A percentile compares a stretch with the other conserved stretches of the same genome.
Conservation (phyloP, 176 grass and related monocot species). For the Poa annua region DNA sequence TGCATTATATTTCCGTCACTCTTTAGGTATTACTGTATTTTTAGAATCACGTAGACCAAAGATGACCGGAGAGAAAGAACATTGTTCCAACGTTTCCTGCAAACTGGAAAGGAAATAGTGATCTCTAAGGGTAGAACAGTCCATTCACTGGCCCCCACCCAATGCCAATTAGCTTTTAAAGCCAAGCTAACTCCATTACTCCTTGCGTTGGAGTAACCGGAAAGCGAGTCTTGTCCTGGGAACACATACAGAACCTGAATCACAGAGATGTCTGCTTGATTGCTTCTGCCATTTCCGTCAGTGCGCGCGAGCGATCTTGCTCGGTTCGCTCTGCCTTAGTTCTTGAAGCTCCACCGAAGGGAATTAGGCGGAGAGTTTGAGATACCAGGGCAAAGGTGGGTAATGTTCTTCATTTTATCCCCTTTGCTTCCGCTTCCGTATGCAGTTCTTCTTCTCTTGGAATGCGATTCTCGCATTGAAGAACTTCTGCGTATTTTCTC, state of each 20-base stretch:
- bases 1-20: no score
- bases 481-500: background rate
- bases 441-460: background rate
- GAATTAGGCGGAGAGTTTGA: background rate
- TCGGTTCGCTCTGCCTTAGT: background rate
- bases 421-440: background rate
- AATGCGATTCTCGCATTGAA: background rate
- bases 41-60: no score
- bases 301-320: background rate
- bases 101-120: background rate
- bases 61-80: no score
- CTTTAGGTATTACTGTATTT: no score
- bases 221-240: conserved; percentile 36
- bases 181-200: conserved; percentile 44
- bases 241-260: conserved; percentile 36
- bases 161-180: conserved; percentile 43
- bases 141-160: background rate
- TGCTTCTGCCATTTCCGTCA: background rate
- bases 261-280: conserved; percentile 38
- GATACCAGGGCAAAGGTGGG: background rate
- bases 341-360: background rate
- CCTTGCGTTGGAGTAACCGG: conserved; percentile 51
- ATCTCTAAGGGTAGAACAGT: conserved; percentile 14
- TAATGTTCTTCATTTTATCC: conserved; percentile 20
- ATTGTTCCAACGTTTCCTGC: background rate